Percentiles rank a stretch among this genome's conserved stretches.
phyloP scores from a whole-genome alignment of 1,284 basidiomycete species.

The Cutaneotrichosporon arboriforme region DNA sequence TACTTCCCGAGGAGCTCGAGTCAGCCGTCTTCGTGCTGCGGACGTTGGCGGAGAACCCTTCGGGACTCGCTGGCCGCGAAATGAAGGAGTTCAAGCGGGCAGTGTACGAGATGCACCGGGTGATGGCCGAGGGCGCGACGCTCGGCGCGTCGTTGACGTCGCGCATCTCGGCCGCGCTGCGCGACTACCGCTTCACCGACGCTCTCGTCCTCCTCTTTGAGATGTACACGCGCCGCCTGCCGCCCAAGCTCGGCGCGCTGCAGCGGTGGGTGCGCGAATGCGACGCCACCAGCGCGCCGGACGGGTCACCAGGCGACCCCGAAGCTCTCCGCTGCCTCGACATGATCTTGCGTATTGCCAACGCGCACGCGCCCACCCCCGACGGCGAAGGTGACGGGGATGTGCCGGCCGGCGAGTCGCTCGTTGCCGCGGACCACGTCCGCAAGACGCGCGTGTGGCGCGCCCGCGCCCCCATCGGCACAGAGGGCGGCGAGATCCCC shows the following conservation, averaged over 20 bases:
- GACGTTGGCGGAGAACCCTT: conserved; percentile 37
- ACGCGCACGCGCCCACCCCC: conserved; percentile 7
- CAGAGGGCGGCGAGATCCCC: conserved; percentile 27
- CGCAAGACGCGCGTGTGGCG: conserved; percentile 31
- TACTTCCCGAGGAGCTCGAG: conserved; percentile 40
- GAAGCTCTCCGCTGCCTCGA: conserved; percentile 52
- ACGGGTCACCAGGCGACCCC: conserved; percentile 36
- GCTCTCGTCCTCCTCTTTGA: conserved; percentile 56
- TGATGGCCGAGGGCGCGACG: conserved; percentile 40
- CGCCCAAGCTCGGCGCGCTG: conserved; percentile 56
- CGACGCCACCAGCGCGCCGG: conserved; percentile 51
- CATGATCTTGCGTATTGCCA: conserved; percentile 53
- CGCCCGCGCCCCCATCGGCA: conserved; percentile 23
- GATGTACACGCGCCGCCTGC: conserved; percentile 52
- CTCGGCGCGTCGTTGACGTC: conserved; percentile 50
- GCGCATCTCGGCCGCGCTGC: conserved; percentile 52
- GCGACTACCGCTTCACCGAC: conserved; percentile 49
- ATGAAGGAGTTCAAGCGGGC: conserved; percentile 45
- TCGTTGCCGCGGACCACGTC: conserved; percentile 16
- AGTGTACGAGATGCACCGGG: conserved; percentile 40
- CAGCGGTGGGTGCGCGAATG: conserved; percentile 58
- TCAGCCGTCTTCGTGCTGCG: conserved; percentile 38
- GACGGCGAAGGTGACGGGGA: conserved; percentile 9
- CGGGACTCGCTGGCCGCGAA: conserved; percentile 32
- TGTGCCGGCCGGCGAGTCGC: conserved; percentile 19